phyloP scores from a whole-genome alignment of 1,284 basidiomycete genomes.

The Ganoderma lingzhi region DNA sequence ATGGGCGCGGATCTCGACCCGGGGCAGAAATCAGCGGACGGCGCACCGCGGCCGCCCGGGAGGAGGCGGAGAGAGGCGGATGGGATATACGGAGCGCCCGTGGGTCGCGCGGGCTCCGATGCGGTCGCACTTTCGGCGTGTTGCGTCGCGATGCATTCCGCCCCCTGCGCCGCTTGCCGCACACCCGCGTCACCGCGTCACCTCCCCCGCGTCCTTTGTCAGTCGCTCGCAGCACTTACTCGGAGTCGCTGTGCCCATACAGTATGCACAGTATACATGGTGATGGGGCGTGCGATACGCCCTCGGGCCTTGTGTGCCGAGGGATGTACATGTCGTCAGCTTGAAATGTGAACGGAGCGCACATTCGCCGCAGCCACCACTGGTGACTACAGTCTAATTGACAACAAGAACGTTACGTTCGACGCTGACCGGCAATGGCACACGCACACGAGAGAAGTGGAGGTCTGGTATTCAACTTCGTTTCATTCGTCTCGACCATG shows the following conservation, averaged over 20 bases:
- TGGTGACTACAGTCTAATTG: not conserved
- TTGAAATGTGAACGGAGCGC: not conserved
- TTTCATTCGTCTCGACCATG: slow-evolving; percentile 11
- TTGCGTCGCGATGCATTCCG: not conserved
- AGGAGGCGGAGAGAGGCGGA: not conserved
- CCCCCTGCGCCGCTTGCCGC: not conserved
- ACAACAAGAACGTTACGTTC: not conserved
- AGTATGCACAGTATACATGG: not conserved
- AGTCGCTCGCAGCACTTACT: not conserved
- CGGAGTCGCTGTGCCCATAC: not conserved
- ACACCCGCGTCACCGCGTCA: not conserved
- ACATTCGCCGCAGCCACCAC: too few relatives aligned
- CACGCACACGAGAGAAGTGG: slow-evolving; percentile 5
- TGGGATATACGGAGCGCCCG: not conserved
- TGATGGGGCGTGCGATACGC: not conserved
- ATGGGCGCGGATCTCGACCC: not conserved
- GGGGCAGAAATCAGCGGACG: not conserved
- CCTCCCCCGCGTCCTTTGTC: slow-evolving; percentile 2
- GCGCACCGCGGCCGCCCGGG: not conserved
- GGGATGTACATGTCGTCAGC: not conserved
- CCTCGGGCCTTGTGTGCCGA: not conserved
- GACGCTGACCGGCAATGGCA: not conserved
- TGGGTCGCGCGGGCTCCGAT: not conserved
- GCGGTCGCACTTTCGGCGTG: not conserved
- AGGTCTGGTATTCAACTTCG: slow-evolving; percentile 14